Base-by-base conservation (phyloP, 208 protist species). In the Tritrichomonas foetus region DNA sequence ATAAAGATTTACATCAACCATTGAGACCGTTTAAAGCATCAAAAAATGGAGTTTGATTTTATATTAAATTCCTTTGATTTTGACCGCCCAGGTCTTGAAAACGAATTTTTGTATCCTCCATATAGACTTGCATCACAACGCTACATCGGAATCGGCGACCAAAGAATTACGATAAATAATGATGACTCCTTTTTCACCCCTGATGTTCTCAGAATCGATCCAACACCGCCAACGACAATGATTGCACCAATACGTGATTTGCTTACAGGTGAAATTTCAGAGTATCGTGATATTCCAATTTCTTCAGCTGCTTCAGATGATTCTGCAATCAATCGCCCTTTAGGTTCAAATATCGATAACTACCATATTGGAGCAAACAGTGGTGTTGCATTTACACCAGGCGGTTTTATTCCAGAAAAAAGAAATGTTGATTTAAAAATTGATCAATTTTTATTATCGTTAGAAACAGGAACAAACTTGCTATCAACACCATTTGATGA, bases 391-490 rank as follows among this genome's bases (percentile, higher is more conserved):
- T 89, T 89, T 50, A 53, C 47, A 20, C 78, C 78, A 39, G 78
- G 78, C 39, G 78, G 78, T 47, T 55, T 89, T 61, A 47, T 20
- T 1, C 41, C 33, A 41, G 47, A 89, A 89, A 36, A 44, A 33
- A 57, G 33, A 36, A 20, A 44, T 22, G 47, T n/a, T 57, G 14
- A 44, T 16, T 41, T 47, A 2, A 49, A 89, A n/a, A 8, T 82
- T 3, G 33, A 30, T 20, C 47, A 53, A 57, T 89, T 57, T 57
- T 30, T 89, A 33, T 27, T 57, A 16, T 44, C 78, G 2, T 47
- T 89, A 39, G 78, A 89, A 57, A 89, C 78, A 89, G 78, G 78
- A 8, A 57, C 47, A 39, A 39, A 89, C 30, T 57, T 89, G 39
- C 47, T 89, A 3, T 89, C 47, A 33, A 89, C 78, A 39, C 78